Base-by-base conservation (phyloP, 2,329 filamentous ascomycete species). In the Mycocentrospora acerina region DNA sequence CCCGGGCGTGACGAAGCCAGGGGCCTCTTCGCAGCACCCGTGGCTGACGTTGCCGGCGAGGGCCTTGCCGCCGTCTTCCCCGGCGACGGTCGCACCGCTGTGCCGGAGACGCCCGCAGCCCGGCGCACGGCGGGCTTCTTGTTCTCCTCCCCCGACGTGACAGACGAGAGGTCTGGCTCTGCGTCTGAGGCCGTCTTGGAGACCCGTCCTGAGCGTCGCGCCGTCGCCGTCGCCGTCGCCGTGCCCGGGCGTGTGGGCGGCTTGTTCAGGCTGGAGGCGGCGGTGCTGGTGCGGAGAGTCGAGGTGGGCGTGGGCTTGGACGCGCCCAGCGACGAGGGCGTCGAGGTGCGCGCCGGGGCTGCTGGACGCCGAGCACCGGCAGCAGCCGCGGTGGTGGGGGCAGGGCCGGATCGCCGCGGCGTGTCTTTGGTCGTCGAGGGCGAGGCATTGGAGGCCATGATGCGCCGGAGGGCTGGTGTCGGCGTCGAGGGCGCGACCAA, bases 91-190 rank as follows among this genome's bases (percentile, higher is more conserved):
- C 55, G 46, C 7, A 57, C 46, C 14, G 55, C 44, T 4, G 54
- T 37, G 18, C 40, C 24, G 2, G 59, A 39, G 2, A 50, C 29
- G 17, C 50, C 43, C 4, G 60, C 46, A 22, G 57, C 58, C 35
- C 60, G 45, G 32, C 61, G 61, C 30, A 48, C 51, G 7, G 58
- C 25, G 3, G 60, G 48, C 42, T 57, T 62, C 54, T 53, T 64
- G 48, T 60, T 64, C 51, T 67, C 63, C 28, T 67, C 63, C 2
- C 62, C 63, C 4, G 63, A 66, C 4, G 62, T 63, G 22, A 67
- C 42, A 12, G 63, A 63, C 4, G 60, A 51, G 9, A 63, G 38
- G 8, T 65, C 62, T 35, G 60, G 59, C 44, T 66, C 63, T 2
- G 52, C 57, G 42, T 66, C 62, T 4, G 57, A 48, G 1, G 51